phyloP scores from a whole-genome alignment of 805 yeast genomes.

The Candida sithepensis region DNA sequence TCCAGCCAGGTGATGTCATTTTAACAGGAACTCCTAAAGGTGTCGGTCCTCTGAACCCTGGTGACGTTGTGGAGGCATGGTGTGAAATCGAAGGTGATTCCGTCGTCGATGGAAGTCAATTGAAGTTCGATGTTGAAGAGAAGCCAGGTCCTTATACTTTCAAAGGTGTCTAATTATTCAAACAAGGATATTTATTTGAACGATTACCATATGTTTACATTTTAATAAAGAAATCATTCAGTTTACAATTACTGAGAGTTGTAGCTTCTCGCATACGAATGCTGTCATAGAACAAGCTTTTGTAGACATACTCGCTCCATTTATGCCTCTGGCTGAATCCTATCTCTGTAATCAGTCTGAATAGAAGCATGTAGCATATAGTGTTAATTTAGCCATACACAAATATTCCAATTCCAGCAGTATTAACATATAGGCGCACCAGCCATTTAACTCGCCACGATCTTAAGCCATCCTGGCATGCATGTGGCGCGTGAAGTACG shows the following conservation, averaged over 20 bases:
- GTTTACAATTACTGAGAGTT: neutral
- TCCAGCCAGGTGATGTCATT: conserved; percentile 85
- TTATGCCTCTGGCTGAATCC: no score
- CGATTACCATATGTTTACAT: neutral
- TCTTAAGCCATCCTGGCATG: neutral
- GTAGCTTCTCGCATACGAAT: no score
- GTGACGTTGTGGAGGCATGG: conserved; percentile 70
- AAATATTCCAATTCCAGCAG: no score
- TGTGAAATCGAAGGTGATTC: conserved; percentile 49
- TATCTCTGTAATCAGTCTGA: no score
- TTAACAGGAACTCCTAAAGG: conserved; percentile 98
- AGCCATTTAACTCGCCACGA: neutral
- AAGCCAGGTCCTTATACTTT: conserved; percentile 61
- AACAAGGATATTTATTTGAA: neutral
- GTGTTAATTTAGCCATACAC: no score
- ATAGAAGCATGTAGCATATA: no score
- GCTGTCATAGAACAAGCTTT: no score
- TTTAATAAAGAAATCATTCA: neutral
- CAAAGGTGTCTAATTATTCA: conserved; percentile 14
- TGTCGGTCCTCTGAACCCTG: conserved; percentile 80
- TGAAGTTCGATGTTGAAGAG: conserved; percentile 48
- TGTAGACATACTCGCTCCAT: no score
- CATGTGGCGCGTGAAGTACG: neutral
- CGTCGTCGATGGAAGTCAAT: conserved; percentile 44
- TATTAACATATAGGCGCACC: no score